phyloP scores from a whole-genome alignment of 129 eudicot species.

The Pulicaria dysenterica region DNA sequence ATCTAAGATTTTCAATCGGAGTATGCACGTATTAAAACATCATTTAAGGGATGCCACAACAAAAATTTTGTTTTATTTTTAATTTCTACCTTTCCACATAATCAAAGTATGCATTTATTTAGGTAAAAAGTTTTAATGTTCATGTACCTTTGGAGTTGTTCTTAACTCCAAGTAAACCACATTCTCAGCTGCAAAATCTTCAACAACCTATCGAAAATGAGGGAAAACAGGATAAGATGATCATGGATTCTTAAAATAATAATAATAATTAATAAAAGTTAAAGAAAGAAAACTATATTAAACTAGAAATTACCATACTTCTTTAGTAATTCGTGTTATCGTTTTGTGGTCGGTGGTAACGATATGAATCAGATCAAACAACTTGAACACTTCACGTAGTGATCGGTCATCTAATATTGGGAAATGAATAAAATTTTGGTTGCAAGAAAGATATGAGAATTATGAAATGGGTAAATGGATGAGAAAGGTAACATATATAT shows the following conservation, averaged over 20 bases:
- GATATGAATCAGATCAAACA: conserved; percentile 88
- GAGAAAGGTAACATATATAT: no score
- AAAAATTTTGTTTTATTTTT: not conserved
- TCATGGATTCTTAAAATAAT: not conserved
- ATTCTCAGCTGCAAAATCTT: conserved; percentile 97
- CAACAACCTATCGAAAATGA: conserved; percentile 60
- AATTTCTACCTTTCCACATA: not conserved
- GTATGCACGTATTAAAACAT: no score
- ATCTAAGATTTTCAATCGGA: no score
- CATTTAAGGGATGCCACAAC: not conserved
- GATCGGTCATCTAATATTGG: conserved; percentile 68
- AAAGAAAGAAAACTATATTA: not conserved
- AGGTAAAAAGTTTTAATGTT: conserved; percentile 17
- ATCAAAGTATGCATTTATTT: not conserved
- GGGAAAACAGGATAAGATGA: not conserved
- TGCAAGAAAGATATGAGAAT: conserved; percentile 3
- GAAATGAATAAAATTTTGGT: not conserved
- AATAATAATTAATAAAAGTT: no score
- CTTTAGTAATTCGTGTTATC: conserved; percentile 80
- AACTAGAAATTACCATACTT: conserved; percentile 47
- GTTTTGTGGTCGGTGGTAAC: conserved; percentile 89
- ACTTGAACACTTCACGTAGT: conserved; percentile 81
- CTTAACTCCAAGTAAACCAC: conserved; percentile 93
- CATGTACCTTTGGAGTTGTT: conserved; percentile 92
- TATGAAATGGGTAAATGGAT: no score